Evolutionary conservation across 768 basidiomycete genomes (phyloP).

Genomic region (Clitopilus passeckerianus): DNA sequence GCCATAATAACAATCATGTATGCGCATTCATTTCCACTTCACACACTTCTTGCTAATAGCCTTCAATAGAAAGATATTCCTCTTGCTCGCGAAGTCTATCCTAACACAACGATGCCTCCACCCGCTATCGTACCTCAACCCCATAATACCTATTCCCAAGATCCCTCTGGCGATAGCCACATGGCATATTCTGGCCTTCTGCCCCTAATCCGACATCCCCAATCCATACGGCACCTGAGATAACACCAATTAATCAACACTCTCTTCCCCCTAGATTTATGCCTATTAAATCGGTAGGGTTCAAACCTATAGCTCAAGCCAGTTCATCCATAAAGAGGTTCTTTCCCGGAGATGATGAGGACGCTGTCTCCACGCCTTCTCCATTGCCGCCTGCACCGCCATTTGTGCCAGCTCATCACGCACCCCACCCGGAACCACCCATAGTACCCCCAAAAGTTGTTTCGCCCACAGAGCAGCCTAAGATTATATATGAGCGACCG

Average conservation of each 20-base stretch:
- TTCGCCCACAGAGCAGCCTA: neutral
- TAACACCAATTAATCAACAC: constrained; percentile 4
- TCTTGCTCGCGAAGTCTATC: neutral
- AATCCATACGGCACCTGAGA: neutral
- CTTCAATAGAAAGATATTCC: neutral
- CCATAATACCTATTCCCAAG: constrained; percentile 9
- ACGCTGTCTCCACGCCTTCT: constrained; percentile 32
- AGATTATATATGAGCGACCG: neutral
- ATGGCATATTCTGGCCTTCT: constrained; percentile 1
- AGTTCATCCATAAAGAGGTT: constrained; percentile 67
- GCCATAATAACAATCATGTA: neutral
- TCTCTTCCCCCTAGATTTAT: constrained; percentile 13
- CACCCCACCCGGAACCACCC: neutral
- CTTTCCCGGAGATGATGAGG: constrained; percentile 82
- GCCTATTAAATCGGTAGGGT: constrained; percentile 42
- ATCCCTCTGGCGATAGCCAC: constrained; percentile 6
- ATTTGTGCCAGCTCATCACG: neutral
- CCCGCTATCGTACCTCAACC: constrained; percentile 18
- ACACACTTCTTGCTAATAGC: constrained; percentile 1
- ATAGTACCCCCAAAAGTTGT: neutral
- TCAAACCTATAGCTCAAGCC: constrained; percentile 60
- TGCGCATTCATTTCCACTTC: neutral
- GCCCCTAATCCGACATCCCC: constrained; percentile 1
- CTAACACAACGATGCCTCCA: constrained; percentile 21
- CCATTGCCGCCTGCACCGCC: constrained; percentile 10